These are phyloP conservation scores for Yarrowia osloensis DNA, from an alignment of 805 yeast species.

Conservation along the genomic window DNA sequence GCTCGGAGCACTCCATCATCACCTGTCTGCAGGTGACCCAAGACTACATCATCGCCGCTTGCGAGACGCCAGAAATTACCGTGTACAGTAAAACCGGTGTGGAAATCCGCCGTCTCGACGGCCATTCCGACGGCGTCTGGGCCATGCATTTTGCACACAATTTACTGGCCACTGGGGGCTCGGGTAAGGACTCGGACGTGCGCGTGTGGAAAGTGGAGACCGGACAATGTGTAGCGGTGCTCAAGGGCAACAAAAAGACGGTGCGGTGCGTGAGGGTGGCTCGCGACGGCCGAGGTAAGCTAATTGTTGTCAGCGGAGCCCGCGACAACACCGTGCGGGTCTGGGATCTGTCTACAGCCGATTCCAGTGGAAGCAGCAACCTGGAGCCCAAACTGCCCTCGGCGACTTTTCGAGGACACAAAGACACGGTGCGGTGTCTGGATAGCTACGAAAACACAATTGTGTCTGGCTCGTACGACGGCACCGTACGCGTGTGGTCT, in stretches of 20 bases:
- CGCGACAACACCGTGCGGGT: constrained; percentile 29
- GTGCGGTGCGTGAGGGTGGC: constrained; percentile 46
- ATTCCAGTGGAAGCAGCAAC: constrained; percentile 14
- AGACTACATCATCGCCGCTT: constrained; percentile 46
- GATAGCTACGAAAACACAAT: constrained; percentile 59
- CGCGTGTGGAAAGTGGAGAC: constrained; percentile 98
- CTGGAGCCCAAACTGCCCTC: constrained; percentile 38
- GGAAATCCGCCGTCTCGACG: constrained; percentile 80
- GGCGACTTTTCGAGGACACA: constrained; percentile 56
- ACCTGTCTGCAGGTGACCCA: constrained; percentile 46
- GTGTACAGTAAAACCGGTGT: constrained; percentile 46
- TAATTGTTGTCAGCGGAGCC: constrained; percentile 39
- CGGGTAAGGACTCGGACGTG: constrained; percentile 92
- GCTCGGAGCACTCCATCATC: constrained; percentile 43
- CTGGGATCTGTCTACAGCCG: constrained; percentile 23
- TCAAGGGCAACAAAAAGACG: constrained; percentile 86
- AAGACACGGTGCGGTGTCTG: constrained; percentile 50
- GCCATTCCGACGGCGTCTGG: constrained; percentile 98
- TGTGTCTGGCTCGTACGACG: constrained; percentile 55
- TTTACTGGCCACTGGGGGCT: constrained; percentile 89
- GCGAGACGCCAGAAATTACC: constrained; percentile 49
- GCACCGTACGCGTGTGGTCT: constrained; percentile 59
- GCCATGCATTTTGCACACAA: constrained; percentile 89
- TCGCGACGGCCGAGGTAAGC: constrained; percentile 52
- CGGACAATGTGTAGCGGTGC: constrained; percentile 75